Percentiles rank a stretch among this genome's conserved stretches.
Evolutionary conservation across 1,284 basidiomycete genomes (phyloP).

Genomic region (Anthracocystis panici-leucophaei): DNA sequence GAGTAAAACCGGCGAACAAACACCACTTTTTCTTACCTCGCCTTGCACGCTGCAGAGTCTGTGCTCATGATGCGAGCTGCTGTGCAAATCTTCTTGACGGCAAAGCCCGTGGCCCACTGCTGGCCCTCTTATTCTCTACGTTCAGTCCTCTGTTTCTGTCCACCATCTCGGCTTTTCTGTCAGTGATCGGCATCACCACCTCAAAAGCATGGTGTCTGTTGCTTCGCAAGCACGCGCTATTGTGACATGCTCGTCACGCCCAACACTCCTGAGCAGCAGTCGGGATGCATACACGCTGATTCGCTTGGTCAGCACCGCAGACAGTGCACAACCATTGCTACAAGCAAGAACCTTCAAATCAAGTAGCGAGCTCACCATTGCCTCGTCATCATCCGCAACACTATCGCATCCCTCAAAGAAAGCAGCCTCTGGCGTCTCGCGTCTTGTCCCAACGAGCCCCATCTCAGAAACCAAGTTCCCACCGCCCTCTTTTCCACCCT

Average conservation of each 20-base stretch:
- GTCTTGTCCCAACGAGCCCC: slow-evolving; percentile 24
- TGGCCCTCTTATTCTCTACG: not conserved
- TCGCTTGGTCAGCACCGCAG: not conserved
- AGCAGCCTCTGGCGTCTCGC: slow-evolving; percentile 9
- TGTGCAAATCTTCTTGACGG: not conserved
- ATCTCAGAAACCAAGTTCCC: slow-evolving; percentile 27
- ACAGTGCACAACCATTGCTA: not conserved
- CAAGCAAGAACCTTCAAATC: slow-evolving; percentile 3
- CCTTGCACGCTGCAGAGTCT: not conserved
- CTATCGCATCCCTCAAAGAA: slow-evolving; percentile 11
- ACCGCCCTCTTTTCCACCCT: slow-evolving; percentile 49
- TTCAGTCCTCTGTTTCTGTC: too few species aligned
- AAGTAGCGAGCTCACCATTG: not conserved
- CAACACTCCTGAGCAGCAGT: not conserved
- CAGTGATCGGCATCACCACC: too few species aligned
- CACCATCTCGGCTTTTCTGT: not conserved
- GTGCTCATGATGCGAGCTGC: too few species aligned
- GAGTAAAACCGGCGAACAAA: slow-evolving; percentile 5
- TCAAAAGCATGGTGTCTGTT: not conserved
- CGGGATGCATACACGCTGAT: not conserved
- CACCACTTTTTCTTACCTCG: slow-evolving; percentile 1
- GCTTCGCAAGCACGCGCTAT: not conserved
- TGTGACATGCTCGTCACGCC: not conserved
- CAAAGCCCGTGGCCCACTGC: not conserved
- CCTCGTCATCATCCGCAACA: not conserved